phyloP scores from a whole-genome alignment of 139 green algal genomes.

The Closterium sp. region DNA sequence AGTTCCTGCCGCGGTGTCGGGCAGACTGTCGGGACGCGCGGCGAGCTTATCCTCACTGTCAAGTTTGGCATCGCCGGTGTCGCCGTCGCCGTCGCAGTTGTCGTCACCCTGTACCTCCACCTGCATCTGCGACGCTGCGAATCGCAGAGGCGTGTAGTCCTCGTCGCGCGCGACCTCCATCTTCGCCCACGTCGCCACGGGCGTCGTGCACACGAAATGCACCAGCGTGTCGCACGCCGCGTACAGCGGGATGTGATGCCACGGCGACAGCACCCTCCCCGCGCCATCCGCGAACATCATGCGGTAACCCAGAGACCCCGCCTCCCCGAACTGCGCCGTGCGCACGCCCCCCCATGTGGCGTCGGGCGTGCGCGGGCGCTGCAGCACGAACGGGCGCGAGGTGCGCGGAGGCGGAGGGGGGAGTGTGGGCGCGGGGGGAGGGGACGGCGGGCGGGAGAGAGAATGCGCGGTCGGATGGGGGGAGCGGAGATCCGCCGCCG shows the following conservation, averaged over 20 bases:
- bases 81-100: background rate
- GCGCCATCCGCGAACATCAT: background rate
- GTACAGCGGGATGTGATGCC: conserved; percentile 17
- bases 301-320: conserved; percentile 26
- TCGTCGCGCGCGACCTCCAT: conserved; percentile 10
- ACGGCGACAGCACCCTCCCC: conserved; percentile 13
- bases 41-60: background rate
- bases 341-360: background rate
- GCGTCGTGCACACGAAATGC: conserved; percentile 21
- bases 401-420: background rate
- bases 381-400: background rate
- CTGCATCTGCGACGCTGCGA: background rate
- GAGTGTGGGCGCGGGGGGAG: background rate
- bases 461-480: background rate
- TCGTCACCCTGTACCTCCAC: background rate
- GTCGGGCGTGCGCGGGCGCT: background rate
- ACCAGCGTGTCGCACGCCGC: background rate
- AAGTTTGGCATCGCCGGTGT: no score
- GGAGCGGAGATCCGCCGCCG: background rate
- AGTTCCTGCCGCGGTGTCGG: background rate
- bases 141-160: conserved; percentile 13
- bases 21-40: background rate
- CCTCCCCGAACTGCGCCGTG: background rate
- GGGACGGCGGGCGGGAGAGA: background rate
- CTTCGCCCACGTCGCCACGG: background rate